Base-by-base conservation (phyloP, 2,329 filamentous ascomycete species). In the Rutstroemia sp. region DNA sequence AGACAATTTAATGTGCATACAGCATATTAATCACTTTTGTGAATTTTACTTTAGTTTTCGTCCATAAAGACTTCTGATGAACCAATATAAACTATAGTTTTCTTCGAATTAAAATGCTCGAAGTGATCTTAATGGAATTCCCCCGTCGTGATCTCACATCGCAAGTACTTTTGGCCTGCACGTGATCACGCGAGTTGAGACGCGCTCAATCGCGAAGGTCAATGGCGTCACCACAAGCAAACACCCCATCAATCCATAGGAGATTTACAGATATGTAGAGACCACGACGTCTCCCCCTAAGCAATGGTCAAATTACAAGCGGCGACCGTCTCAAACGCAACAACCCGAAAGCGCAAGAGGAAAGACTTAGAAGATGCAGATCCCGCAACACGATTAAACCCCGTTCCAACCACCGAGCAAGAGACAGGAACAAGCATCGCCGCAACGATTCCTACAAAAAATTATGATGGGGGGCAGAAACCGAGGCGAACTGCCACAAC, bases 381-480 rank as follows among this genome's bases (percentile, higher is more conserved):
- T 17, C 39, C 47, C 17, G 58, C 55, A 44, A 51, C 54, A 25
- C 49, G 48, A 48, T 48, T 19, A n/a, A 10, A 9, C 36, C 8
- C 34, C 9, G 10, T 44, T 9, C 19, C 47, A 8, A 16, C 25
- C 5, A 17, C 36, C 16, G 27, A 27, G 21, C 23, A 21, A 19
- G 38, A 45, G 23, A 30, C 2, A n/a, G 30, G 38, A 19, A 45
- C 61, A 9, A 60, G 17, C 25, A 48, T 19, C 3, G 77, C 72
- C 3, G 74, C 72, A 1, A 75, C 69, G 19, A 67, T 83, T 16
- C 75, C 78, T 3, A 82, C 80, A 1, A 84, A 83, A 66, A 77
- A 73, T 25, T 72, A 78, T 48, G 79, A 83, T 73, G 79, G 79
- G 76, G 63, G 64, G 5, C 19, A 57, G 44, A 70, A 80, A 61